Base-by-base conservation (phyloP, 1,284 basidiomycete genomes). In the Spongiforma sp. region DNA sequence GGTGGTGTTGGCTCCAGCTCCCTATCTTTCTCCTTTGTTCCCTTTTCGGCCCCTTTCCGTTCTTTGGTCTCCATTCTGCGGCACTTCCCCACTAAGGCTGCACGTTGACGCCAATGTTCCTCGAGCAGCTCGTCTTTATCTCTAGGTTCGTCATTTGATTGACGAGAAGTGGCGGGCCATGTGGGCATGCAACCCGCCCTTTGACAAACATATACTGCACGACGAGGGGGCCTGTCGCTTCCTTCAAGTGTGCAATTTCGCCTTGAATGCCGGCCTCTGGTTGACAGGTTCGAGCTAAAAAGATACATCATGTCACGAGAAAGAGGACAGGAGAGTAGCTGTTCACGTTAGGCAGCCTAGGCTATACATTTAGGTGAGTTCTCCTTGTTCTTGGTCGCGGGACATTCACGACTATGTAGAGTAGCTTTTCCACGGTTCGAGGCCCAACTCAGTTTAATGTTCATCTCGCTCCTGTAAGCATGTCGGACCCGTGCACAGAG, bases 281-380 rank as follows among this genome's bases (percentile, higher is more conserved):
- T 96, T 95, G 8, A 89, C 89, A 2, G 95, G 95, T 76, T 98
- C 94, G 69, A 97, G 91, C 95, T 96, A 70, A 19, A 33, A 28
- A 15, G 62, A 59, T 2, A 26, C 8, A 37, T 53, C 15, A 39
- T n/a, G n/a, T n/a, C n/a, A n/a, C n/a, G n/a, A n/a, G n/a, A n/a
- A n/a, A n/a, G n/a, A n/a, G n/a, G n/a, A n/a, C n/a, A n/a, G n/a
- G n/a, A n/a, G n/a, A n/a, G n/a, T n/a, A n/a, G n/a, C n/a, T n/a
- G n/a, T n/a, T n/a, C n/a, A n/a, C n/a, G n/a, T n/a, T n/a, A n/a
- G n/a, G n/a, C n/a, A n/a, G n/a, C n/a, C n/a, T n/a, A n/a, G n/a
- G n/a, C n/a, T n/a, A n/a, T n/a, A n/a, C n/a, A n/a, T n/a, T n/a
- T n/a, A n/a, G n/a, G n/a, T n/a, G n/a, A n/a, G n/a, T n/a, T n/a